A percentile compares a stretch with the other conserved stretches of the same genome.
These are phyloP conservation scores for Aspergillus calidoustus DNA, from an alignment of 2,329 filamentous ascomycete species.

Conservation along the genomic window DNA sequence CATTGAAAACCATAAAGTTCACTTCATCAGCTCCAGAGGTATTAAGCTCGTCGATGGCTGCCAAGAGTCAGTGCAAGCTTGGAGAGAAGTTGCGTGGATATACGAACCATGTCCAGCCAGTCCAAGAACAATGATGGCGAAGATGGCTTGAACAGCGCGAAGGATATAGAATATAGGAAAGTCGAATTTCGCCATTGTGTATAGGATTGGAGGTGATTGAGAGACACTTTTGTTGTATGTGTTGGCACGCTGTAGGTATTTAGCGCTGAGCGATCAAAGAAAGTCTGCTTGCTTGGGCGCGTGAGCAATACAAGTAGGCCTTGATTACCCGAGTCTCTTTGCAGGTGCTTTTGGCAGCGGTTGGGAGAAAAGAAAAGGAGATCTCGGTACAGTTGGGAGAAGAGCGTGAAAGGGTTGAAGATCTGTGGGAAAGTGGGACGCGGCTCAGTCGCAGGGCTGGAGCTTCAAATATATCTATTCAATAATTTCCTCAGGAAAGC, in stretches of 20 bases:
- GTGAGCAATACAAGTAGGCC: too few relatives aligned
- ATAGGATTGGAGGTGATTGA: background rate
- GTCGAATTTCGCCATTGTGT: slow-evolving; percentile 6
- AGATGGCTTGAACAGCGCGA: slow-evolving; percentile 68
- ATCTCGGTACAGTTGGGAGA: background rate
- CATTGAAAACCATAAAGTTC: slow-evolving; percentile 80
- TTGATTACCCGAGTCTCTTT: too few relatives aligned
- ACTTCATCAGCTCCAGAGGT: slow-evolving; percentile 56
- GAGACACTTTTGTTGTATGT: background rate
- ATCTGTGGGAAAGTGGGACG: background rate
- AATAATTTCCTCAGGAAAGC: background rate
- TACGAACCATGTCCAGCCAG: slow-evolving; percentile 72
- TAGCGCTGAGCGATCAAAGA: too few relatives aligned
- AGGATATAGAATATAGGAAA: slow-evolving; percentile 46
- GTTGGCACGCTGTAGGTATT: too few relatives aligned
- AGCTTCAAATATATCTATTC: slow-evolving; percentile 16
- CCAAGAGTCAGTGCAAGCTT: slow-evolving; percentile 3
- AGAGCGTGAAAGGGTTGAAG: background rate
- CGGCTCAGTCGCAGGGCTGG: slow-evolving; percentile 7
- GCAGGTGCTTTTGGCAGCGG: too few relatives aligned
- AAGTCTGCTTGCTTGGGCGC: too few relatives aligned
- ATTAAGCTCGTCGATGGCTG: slow-evolving; percentile 60
- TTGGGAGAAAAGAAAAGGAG: background rate
- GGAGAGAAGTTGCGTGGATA: background rate
- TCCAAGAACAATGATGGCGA: slow-evolving; percentile 76